Base-by-base conservation (phyloP, 164 flowering plant genomes). In the Vitis riparia region DNA sequence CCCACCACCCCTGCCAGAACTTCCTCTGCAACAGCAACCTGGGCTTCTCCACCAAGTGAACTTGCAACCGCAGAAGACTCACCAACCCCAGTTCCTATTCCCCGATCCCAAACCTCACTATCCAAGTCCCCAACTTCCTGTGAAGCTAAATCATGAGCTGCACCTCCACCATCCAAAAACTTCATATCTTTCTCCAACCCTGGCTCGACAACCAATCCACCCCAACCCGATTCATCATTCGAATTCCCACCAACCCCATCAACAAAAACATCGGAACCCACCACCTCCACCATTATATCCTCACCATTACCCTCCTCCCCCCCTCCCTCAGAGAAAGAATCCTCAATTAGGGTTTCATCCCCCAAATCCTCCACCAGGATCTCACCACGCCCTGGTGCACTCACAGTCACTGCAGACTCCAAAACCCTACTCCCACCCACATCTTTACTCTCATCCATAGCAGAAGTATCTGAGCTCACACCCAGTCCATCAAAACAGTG, bases 371-470 rank as follows among this genome's bases (percentile, higher is more conserved):
- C 77, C 49, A 50, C 68, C 57, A 56, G 69, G 58, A 63, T 62
- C 70, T 74, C 77, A 48, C 27, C 27, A 23, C 27, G 27, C 27
- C 27, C 27, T 5, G 44, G 48, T 23, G 49, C 76, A 55, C 62
- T 51, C 3, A 10, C 83, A 19, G 30, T 71, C 71, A 70, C 77
- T 59, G 70, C 52, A 23, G 75, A 64, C 9, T 62, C 72, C 10
- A 70, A 64, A 67, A 53, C 74, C 53, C 51, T 69, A 56, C 56
- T 69, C 0, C 30, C 78, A 44, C 51, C 16, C 71, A 37, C 74
- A 58, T 62, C 81, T 59, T 61, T 68, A 15, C 65, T 55, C 68
- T 74, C 83, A 57, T 80, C 85, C 87, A 84, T 84, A 11, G 52
- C 55, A 66, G 71, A 53, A 53, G 37, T 30, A 68, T 65, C 74